Evolutionary conservation across 768 basidiomycete species (phyloP).

Genomic region (Lactarius pseudohatsudake): DNA sequence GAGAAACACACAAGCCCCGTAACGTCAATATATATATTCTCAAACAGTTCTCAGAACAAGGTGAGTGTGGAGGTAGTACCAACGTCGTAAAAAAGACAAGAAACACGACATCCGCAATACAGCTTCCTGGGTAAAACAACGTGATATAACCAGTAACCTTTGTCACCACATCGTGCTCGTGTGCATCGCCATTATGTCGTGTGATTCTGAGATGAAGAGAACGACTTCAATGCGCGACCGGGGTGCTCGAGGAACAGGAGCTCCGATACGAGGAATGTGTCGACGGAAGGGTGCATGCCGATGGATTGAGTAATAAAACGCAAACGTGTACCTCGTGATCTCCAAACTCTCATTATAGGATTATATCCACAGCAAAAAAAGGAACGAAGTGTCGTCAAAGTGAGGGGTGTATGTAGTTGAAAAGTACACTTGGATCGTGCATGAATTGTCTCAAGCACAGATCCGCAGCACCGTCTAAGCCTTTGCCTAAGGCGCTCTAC

Average conservation of each 20-base stretch:
- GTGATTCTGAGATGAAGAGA: no score
- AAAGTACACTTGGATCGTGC: conserved; percentile 12
- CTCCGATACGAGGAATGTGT: background rate
- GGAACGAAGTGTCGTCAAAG: conserved; percentile 9
- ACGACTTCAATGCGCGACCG: no score
- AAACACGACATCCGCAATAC: no score
- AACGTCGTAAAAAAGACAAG: no score
- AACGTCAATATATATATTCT: no score
- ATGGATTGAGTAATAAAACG: no score
- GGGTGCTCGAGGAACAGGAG: background rate
- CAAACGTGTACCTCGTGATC: conserved; percentile 55
- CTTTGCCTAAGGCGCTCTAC: conserved; percentile 29
- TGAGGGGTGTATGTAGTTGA: conserved; percentile 10
- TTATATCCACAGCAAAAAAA: background rate
- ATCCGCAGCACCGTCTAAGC: conserved; percentile 14
- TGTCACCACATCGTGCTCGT: conserved; percentile 31
- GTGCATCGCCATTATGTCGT: conserved; percentile 29
- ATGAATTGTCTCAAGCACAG: conserved; percentile 5
- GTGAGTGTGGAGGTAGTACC: no score
- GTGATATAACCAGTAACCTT: no score
- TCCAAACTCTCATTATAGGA: conserved; percentile 5
- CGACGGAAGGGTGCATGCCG: conserved; percentile 30
- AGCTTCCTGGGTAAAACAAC: no score
- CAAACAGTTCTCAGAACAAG: no score
- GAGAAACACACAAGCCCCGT: no score